phyloP scores from a whole-genome alignment of 345 rosid species.

The Dipteronia sinensis region DNA sequence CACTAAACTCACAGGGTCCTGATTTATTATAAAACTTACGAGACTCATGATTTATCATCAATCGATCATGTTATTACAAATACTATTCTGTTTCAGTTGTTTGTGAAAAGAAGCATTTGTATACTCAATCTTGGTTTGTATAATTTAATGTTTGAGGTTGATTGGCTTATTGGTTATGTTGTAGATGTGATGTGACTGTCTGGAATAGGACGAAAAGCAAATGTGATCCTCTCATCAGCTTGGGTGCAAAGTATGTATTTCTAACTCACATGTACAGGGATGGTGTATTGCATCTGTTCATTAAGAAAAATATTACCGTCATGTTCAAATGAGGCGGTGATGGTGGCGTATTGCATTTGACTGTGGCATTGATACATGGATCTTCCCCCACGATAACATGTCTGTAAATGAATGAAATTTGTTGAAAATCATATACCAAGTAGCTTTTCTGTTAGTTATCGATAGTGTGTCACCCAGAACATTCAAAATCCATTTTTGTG shows the following conservation, averaged over 20 bases:
- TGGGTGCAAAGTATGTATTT: slow-evolving; percentile 83
- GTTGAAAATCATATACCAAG: background rate
- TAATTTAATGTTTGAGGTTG: slow-evolving; percentile 7
- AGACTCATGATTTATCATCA: background rate
- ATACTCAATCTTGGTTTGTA: background rate
- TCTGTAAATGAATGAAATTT: background rate
- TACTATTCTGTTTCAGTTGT: background rate
- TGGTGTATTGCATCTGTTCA: too few species aligned
- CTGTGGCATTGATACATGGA: background rate
- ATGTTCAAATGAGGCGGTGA: background rate
- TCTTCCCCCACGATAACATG: background rate
- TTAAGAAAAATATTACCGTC: background rate
- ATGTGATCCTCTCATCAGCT: slow-evolving; percentile 79
- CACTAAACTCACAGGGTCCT: background rate
- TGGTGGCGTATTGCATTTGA: background rate
- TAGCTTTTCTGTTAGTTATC: background rate
- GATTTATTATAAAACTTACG: background rate
- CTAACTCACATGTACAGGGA: background rate
- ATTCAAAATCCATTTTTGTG: background rate
- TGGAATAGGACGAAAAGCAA: slow-evolving; percentile 96
- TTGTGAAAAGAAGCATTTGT: background rate
- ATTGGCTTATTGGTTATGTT: slow-evolving; percentile 15
- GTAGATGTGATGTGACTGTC: slow-evolving; percentile 81
- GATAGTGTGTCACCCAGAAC: background rate
- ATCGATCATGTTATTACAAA: background rate